A percentile compares a stretch with the other conserved stretches of the same genome.
These are phyloP conservation scores for Fusarium agapanthi DNA, from an alignment of 2,329 filamentous ascomycete genomes.

Conservation along the genomic window DNA sequence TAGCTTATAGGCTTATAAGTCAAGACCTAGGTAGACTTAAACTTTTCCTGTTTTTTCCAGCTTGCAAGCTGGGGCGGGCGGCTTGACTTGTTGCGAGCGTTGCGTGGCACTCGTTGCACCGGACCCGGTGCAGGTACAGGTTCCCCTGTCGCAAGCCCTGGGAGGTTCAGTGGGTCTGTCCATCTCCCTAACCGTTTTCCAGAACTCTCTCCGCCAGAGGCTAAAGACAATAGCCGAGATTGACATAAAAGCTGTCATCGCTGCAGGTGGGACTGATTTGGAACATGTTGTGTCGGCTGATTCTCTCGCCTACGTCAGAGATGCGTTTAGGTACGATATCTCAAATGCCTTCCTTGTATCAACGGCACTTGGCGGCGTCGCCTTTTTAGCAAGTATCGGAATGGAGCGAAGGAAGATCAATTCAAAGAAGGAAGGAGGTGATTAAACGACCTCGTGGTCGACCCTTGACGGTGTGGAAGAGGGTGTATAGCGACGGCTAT, in stretches of 20 bases:
- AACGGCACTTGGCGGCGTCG: constrained; percentile 21
- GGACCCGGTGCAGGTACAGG: too few relatives aligned
- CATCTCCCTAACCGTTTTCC: constrained; percentile 35
- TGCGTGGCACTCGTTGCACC: too few relatives aligned
- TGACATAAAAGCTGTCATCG: constrained; percentile 14
- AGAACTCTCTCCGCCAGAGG: constrained; percentile 9
- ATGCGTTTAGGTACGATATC: constrained; percentile 26
- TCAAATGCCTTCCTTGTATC: constrained; percentile 34
- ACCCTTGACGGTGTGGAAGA: neutral
- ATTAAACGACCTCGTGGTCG: neutral
- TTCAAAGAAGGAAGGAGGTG: constrained; percentile 9
- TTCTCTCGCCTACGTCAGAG: constrained; percentile 13
- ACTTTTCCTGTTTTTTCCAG: too few relatives aligned
- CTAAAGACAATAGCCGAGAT: constrained; percentile 11
- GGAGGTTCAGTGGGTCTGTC: constrained; percentile 47
- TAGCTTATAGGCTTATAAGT: too few relatives aligned
- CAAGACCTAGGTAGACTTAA: too few relatives aligned
- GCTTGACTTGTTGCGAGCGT: too few relatives aligned
- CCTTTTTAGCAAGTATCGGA: constrained; percentile 28
- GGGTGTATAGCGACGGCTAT: neutral
- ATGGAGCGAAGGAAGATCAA: constrained; percentile 30
- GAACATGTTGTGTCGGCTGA: constrained; percentile 16
- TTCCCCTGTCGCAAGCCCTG: constrained; percentile 56
- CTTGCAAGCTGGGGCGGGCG: too few relatives aligned
- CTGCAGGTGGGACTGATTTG: constrained; percentile 20